Conservation (phyloP, 495 filamentous ascomycete genomes). For the Penicillium tannophilum region DNA sequence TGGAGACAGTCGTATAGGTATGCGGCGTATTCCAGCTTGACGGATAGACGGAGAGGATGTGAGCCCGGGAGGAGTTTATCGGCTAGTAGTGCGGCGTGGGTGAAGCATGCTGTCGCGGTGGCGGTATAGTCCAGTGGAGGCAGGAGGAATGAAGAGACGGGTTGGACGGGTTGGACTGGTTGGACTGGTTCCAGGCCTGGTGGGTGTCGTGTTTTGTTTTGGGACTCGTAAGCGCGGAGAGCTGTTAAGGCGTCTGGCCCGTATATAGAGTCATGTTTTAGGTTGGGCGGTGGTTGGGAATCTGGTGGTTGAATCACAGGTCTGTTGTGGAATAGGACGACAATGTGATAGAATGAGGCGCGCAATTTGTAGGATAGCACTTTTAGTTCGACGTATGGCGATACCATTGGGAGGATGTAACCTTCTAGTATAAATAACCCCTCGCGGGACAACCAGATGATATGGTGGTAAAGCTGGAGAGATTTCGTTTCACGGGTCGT, state of each 20-base stretch:
- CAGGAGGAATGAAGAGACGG: constrained; percentile 66
- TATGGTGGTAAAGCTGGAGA: constrained; percentile 82
- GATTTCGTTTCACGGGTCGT: constrained; percentile 77
- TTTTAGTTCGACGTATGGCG: constrained; percentile 70
- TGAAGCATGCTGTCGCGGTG: constrained; percentile 77
- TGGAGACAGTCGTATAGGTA: constrained; percentile 94
- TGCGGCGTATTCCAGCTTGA: constrained; percentile 92
- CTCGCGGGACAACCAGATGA: constrained; percentile 94
- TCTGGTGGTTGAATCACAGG: constrained; percentile 55
- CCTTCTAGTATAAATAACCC: constrained; percentile 84
- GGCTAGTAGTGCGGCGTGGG: constrained; percentile 72
- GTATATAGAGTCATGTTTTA: constrained; percentile 35
- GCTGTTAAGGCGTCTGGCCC: constrained; percentile 21
- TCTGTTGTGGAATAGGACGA: constrained; percentile 91
- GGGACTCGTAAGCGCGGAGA: constrained; percentile 2
- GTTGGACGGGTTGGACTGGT: constrained; percentile 37
- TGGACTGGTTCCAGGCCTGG: constrained; percentile 50
- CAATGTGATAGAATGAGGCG: constrained; percentile 94
- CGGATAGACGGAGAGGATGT: constrained; percentile 84
- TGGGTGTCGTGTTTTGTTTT: constrained; percentile 24
- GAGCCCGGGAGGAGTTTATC: constrained; percentile 77
- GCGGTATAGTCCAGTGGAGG: constrained; percentile 82
- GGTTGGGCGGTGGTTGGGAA: constrained; percentile 34
- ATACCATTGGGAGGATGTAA: constrained; percentile 79
- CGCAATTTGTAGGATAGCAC: constrained; percentile 89